Conservation (phyloP, 495 filamentous ascomycete genomes). For the Neurospora sp. region DNA sequence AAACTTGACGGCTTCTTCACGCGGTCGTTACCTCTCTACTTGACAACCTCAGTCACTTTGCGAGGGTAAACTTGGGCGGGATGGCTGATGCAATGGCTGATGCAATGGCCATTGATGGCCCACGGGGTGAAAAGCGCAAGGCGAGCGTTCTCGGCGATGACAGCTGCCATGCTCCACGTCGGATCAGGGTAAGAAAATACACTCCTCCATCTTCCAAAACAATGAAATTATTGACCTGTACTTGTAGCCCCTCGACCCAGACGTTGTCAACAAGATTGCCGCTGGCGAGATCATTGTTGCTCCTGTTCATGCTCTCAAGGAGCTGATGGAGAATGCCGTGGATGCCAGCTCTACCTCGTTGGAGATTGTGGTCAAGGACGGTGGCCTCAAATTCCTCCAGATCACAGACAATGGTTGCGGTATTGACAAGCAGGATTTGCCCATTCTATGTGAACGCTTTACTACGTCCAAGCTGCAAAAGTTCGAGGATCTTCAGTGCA, state of each 20-base stretch:
- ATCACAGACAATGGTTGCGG: slow-evolving; percentile 98
- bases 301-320: slow-evolving; percentile 93
- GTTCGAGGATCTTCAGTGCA: slow-evolving; percentile 87
- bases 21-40: not conserved
- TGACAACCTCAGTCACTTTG: too few relatives aligned
- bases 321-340: slow-evolving; percentile 94
- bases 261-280: slow-evolving; percentile 98
- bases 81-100: slow-evolving; percentile 23
- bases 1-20: not conserved
- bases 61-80: too few relatives aligned
- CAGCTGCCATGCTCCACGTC: slow-evolving; percentile 41
- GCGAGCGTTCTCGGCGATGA: slow-evolving; percentile 34
- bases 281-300: slow-evolving; percentile 99
- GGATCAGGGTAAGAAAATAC: slow-evolving; percentile 46
- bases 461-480: slow-evolving; percentile 93
- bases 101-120: slow-evolving; percentile 21
- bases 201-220: not conserved
- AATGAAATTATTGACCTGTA: not conserved
- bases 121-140: slow-evolving; percentile 55
- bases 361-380: slow-evolving; percentile 89
- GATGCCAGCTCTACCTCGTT: slow-evolving; percentile 89
- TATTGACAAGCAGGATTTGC: slow-evolving; percentile 85
- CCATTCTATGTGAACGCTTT: slow-evolving; percentile 92
- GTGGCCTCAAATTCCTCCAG: slow-evolving; percentile 91
- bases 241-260: slow-evolving; percentile 70